Evolutionary conservation across 2,329 filamentous ascomycete genomes (phyloP), one percentile per base, ranked within the genome.

Genomic region (Aureobasidium melanogenum): DNA sequence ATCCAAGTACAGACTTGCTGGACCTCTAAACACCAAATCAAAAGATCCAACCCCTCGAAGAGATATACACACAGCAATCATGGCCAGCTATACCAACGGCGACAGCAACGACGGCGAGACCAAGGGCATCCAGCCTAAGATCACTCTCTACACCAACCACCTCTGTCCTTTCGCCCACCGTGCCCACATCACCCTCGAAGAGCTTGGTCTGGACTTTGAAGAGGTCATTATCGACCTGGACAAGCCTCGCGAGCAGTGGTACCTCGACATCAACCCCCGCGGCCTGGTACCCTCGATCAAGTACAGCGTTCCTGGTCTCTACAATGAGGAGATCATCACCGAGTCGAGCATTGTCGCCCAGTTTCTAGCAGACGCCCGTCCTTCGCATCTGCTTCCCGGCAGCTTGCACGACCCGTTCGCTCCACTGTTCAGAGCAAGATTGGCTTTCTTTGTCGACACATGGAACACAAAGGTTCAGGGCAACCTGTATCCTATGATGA

Each of bases 301-400:
- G 26, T 87, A 88, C 77, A 80, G 84, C 64, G 65, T 70, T 10
- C 80, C 79, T 63, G 72, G 69, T 30, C 26, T 68, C 12, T 54
- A 71, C n/a, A 71, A 75, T 39, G 73, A 76, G 39, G 80, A 88
- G 64, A 86, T 89, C 70, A 79, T 94, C 69, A 84, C 82, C 58
- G 89, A 94, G 72, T 90, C 87, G 2, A 84, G 77, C 64, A 82
- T 93, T 64, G 84, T 93, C n/a, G 74, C 85, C 1, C 83, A 87
- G 66, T 93, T 90, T 75, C 75, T 86, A 15, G 85, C 82, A 46
- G 89, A 94, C 69, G 77, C 81, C 0, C 84, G 88, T 70, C 87
- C 88, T 1, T 86, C 84, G 2, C 82, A 86, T 66, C 79, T 93
- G 3, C 69, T 87, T 22, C 86, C 88, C 0, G 74, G 80, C 0